A percentile compares a stretch with the other conserved stretches of the same genome.
phyloP scores from a whole-genome alignment of 2,329 filamentous ascomycete genomes.

The Rosellinia necatrix region DNA sequence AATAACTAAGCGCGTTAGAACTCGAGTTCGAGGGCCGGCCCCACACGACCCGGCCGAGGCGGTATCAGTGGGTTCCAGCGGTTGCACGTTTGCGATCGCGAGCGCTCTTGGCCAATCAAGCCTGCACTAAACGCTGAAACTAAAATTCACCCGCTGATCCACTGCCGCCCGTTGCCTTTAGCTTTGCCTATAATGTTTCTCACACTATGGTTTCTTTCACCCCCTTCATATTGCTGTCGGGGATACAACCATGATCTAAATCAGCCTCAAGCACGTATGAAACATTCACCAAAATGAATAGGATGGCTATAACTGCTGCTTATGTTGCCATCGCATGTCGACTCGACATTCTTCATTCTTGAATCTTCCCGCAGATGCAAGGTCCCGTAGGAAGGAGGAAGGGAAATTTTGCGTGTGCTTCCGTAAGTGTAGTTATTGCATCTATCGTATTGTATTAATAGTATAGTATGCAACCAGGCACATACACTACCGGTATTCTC shows the following conservation, averaged over 20 bases:
- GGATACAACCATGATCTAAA: neutral
- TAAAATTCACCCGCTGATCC: too few relatives aligned
- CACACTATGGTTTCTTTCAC: neutral
- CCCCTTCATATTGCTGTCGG: neutral
- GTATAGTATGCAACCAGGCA: too few relatives aligned
- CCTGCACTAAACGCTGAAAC: conserved; percentile 12
- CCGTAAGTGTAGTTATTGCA: too few relatives aligned
- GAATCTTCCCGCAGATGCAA: too few relatives aligned
- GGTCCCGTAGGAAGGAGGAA: neutral
- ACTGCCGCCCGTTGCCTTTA: too few relatives aligned
- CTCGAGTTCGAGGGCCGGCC: too few relatives aligned
- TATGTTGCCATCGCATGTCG: neutral
- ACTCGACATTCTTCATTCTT: neutral
- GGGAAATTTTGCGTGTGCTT: neutral
- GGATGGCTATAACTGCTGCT: neutral
- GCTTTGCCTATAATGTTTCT: too few relatives aligned
- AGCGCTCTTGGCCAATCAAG: conserved; percentile 26
- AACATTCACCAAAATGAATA: neutral
- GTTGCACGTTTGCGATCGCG: conserved; percentile 5
- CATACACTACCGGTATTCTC: neutral
- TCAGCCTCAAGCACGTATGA: neutral
- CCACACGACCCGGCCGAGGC: conserved; percentile 14
- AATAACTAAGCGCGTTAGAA: too few relatives aligned
- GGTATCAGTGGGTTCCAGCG: conserved; percentile 18
- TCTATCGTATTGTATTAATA: too few relatives aligned